phyloP scores from a whole-genome alignment of 2,329 filamentous ascomycete species.

The Podosphaera xanthii region DNA sequence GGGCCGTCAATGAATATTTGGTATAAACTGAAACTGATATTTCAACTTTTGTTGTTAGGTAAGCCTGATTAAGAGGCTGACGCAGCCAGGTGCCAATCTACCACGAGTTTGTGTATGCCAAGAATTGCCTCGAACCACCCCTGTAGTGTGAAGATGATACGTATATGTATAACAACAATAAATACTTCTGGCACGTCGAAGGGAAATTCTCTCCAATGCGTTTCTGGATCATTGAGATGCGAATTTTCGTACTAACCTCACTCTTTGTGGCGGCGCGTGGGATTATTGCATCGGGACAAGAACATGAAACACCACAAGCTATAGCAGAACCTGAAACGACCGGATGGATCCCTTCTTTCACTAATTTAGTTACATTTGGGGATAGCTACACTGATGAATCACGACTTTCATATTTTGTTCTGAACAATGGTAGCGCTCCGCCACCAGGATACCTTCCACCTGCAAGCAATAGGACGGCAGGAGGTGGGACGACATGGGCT shows the following conservation, averaged over 20 bases:
- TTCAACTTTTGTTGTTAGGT: not conserved
- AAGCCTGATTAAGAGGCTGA: not conserved
- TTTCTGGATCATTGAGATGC: not conserved
- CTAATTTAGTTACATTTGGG: constrained; percentile 45
- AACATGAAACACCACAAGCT: not conserved
- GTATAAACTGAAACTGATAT: not conserved
- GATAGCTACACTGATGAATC: constrained; percentile 52
- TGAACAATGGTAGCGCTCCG: constrained; percentile 33
- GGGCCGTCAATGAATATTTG: not conserved
- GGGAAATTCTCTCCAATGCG: not conserved
- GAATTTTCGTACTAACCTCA: not conserved
- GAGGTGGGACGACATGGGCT: constrained; percentile 46
- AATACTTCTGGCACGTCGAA: not conserved
- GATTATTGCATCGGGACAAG: not conserved
- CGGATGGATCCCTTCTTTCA: constrained; percentile 24
- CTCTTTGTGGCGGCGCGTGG: not conserved
- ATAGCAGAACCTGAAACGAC: not conserved
- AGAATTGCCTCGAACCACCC: not conserved
- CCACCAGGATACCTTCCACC: constrained; percentile 31
- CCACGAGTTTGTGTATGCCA: not conserved
- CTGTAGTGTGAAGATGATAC: not conserved
- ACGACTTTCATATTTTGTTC: constrained; percentile 38
- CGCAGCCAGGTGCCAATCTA: not conserved
- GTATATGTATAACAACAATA: not conserved
- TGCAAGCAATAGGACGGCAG: constrained; percentile 28